These are phyloP conservation scores for Aspergillus eucalypticola DNA, from an alignment of 2,329 filamentous ascomycete species.

Conservation along the genomic window DNA sequence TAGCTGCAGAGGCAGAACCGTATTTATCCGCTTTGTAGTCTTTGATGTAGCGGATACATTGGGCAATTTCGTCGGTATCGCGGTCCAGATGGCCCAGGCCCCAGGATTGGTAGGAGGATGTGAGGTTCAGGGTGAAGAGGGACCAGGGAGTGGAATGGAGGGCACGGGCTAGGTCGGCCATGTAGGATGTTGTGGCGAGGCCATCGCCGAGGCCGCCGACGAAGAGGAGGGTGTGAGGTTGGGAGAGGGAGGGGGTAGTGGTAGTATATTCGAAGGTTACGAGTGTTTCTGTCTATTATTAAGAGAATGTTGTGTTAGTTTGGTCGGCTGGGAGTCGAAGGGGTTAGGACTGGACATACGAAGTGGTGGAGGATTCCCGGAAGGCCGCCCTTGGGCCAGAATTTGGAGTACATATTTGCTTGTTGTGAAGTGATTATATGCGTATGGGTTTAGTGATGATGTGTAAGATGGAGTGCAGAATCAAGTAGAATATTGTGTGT, in stretches of 20 bases:
- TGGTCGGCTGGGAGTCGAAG: neutral
- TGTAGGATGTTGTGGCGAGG: slow-evolving; percentile 55
- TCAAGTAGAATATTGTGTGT: no score
- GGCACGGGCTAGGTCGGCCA: slow-evolving; percentile 48
- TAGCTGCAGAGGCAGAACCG: neutral
- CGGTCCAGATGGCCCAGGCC: slow-evolving; percentile 52
- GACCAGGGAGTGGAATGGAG: slow-evolving; percentile 53
- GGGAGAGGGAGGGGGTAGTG: slow-evolving; percentile 23
- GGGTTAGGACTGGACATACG: slow-evolving; percentile 23
- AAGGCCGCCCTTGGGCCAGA: slow-evolving; percentile 22
- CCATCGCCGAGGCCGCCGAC: slow-evolving; percentile 61
- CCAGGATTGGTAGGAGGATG: slow-evolving; percentile 56
- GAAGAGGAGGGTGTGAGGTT: slow-evolving; percentile 55
- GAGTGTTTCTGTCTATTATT: slow-evolving; percentile 33
- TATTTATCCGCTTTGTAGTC: slow-evolving; percentile 31
- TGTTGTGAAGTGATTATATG: neutral
- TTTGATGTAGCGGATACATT: slow-evolving; percentile 53
- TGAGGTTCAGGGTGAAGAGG: slow-evolving; percentile 52
- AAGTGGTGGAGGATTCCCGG: slow-evolving; percentile 41
- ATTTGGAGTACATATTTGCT: neutral
- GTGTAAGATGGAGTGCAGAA: neutral
- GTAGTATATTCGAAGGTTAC: slow-evolving; percentile 42
- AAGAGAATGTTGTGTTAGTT: slow-evolving; percentile 7
- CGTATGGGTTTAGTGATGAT: neutral
- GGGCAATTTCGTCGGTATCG: slow-evolving; percentile 55